These are phyloP conservation scores for Flaveria brownii DNA, from an alignment of 129 eudicot genomes.

Conservation along the genomic window DNA sequence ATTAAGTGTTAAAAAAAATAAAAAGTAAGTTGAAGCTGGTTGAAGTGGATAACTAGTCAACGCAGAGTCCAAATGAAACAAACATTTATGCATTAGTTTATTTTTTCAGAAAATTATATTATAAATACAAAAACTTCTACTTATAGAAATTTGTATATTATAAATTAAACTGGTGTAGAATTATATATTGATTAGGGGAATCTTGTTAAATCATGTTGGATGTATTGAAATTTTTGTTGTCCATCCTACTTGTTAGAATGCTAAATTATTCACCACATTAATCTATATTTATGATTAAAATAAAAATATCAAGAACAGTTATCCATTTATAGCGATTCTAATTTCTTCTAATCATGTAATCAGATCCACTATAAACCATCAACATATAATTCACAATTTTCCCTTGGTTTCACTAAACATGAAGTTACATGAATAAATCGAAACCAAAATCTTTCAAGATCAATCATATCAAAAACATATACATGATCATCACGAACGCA, in stretches of 20 bases:
- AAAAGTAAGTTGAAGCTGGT: neutral
- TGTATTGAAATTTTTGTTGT: neutral
- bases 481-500: constrained; percentile 1
- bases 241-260: neutral
- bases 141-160: neutral
- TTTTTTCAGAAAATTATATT: neutral
- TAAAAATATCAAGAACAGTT: neutral
- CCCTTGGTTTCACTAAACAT: neutral
- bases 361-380: constrained; percentile 5
- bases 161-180: neutral
- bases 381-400: neutral
- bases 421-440: neutral
- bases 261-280: neutral
- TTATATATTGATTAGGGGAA: neutral
- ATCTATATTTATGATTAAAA: neutral
- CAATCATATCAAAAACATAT: neutral
- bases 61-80: neutral
- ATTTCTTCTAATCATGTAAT: neutral
- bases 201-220: neutral
- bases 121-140: neutral
- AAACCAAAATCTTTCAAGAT: neutral
- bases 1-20: too few relatives aligned
- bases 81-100: neutral
- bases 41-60: neutral
- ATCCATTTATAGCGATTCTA: neutral